A percentile compares a stretch with the other conserved stretches of the same genome.
Evolutionary conservation across 2,329 filamentous ascomycete species (phyloP).

Genomic region (Fusarium cyanostomum): DNA sequence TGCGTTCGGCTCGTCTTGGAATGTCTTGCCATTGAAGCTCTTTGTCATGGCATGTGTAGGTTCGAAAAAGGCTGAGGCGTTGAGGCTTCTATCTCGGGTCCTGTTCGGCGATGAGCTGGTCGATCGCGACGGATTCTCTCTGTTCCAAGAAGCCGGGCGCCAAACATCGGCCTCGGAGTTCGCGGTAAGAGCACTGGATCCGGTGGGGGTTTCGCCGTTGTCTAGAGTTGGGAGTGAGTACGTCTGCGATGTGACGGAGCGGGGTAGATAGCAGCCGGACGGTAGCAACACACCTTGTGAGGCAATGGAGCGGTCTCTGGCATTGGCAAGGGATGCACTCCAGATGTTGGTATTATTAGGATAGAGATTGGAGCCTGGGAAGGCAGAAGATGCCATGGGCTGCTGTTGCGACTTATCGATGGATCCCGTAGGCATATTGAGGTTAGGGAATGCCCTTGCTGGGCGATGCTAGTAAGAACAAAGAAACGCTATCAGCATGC

Average conservation of each 20-base stretch:
- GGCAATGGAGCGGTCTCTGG: conserved; percentile 53
- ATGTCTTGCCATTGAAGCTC: conserved; percentile 35
- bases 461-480: conserved; percentile 45
- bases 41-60: conserved; percentile 56
- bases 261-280: background rate
- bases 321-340: conserved; percentile 53
- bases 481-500: conserved; percentile 35
- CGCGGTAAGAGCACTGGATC: conserved; percentile 74
- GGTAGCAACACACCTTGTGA: conserved; percentile 57
- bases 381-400: conserved; percentile 53
- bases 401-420: conserved; percentile 45
- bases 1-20: conserved; percentile 38
- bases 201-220: conserved; percentile 60
- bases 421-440: conserved; percentile 49
- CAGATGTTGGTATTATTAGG: conserved; percentile 47
- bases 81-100: conserved; percentile 59
- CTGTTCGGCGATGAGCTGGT: conserved; percentile 68
- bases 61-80: conserved; percentile 57
- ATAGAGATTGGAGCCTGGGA: conserved; percentile 50
- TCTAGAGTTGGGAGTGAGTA: conserved; percentile 39
- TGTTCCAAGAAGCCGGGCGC: conserved; percentile 65
- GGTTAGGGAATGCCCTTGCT: conserved; percentile 51
- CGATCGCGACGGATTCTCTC: conserved; percentile 55
- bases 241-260: background rate
- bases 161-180: conserved; percentile 75